Base-by-base conservation (phyloP, 2,329 filamentous ascomycete genomes). In the Aureobasidium sp. region DNA sequence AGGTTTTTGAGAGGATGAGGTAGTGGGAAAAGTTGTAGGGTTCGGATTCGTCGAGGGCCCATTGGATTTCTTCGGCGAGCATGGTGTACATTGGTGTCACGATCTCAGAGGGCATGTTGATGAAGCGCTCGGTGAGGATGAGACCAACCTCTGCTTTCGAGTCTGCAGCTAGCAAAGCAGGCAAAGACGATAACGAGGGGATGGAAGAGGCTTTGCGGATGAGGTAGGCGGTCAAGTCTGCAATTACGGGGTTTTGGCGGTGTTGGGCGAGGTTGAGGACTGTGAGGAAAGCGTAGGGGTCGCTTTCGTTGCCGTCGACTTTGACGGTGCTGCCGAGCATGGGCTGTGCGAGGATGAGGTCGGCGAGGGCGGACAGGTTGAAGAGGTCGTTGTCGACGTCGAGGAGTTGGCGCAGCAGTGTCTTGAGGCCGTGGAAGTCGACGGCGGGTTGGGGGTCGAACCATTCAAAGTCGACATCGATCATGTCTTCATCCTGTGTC, bases 391-490 rank as follows among this genome's bases (percentile, higher is more conserved):
- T 83, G 77, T 99, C 94, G 60, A 89, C 85, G 74, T 97, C 94
- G 74, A 99, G 87, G 45, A 99, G 85, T 75, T 99, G 94, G 64
- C 93, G 89, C 64, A 97, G 77, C 8, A 99, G 85, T 11, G 86
- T 88, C 75, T 97, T 97, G 69, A 95, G 84, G 63, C 94, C 94
- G 76, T 97, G 93, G 76, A 97, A 97, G 76, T 99, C 94, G 69
- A 96, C 83, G 8, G 89, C 85, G 1, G 89, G 82, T 69, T 94
- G 88, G 65, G 93, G 96, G 77, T 97, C 95, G 79, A 97, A 99
- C 89, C 91, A 97, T 79, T 99, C 94, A 71, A 99, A 99, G 67
- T 97, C 93, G 63, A 97, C 91, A 72, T 97, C 88, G 67, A 99
- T 86, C 74, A 93, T 88, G 72, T 96, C 89, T 71, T 91, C 88